A percentile compares a stretch with the other conserved stretches of the same genome.
These are phyloP conservation scores for Aristolochia contorta DNA, from an alignment of 164 flowering plant species.

Conservation along the genomic window DNA sequence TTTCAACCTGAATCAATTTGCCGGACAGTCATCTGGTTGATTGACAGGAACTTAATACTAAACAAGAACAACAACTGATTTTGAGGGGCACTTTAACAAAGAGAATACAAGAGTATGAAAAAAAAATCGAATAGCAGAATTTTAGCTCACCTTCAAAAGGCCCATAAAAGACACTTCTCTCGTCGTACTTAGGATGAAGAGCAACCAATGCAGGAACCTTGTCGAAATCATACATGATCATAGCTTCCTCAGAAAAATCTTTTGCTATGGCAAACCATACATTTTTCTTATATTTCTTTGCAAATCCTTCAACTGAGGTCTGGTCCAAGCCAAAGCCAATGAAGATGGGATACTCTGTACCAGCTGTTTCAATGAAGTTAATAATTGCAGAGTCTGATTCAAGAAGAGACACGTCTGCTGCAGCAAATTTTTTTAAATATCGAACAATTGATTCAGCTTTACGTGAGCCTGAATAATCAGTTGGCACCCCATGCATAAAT, in stretches of 20 bases:
- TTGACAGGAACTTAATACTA: too few relatives aligned
- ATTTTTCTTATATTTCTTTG: constrained; percentile 70
- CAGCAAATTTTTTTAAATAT: constrained; percentile 82
- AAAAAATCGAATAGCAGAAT: too few relatives aligned
- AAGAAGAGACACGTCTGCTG: constrained; percentile 78
- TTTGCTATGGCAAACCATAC: constrained; percentile 97
- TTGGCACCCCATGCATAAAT: constrained; percentile 74
- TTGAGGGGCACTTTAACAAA: too few relatives aligned
- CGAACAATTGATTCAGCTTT: constrained; percentile 78
- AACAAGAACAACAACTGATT: too few relatives aligned
- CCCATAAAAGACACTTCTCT: constrained; percentile 73
- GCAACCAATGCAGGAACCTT: constrained; percentile 84
- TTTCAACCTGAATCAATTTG: too few relatives aligned
- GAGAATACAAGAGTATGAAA: too few relatives aligned
- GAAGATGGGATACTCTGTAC: constrained; percentile 66
- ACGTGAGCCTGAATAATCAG: constrained; percentile 79
- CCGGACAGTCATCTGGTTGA: too few relatives aligned
- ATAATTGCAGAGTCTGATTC: constrained; percentile 59
- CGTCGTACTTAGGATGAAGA: constrained; percentile 60
- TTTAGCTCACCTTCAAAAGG: constrained; percentile 81
- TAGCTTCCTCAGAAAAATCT: constrained; percentile 69
- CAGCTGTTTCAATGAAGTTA: constrained; percentile 66
- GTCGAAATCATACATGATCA: constrained; percentile 78
- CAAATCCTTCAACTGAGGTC: constrained; percentile 44
- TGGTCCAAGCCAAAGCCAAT: constrained; percentile 87